Conservation (phyloP, 768 basidiomycete species). For the Pulveroboletus ravenelii region DNA sequence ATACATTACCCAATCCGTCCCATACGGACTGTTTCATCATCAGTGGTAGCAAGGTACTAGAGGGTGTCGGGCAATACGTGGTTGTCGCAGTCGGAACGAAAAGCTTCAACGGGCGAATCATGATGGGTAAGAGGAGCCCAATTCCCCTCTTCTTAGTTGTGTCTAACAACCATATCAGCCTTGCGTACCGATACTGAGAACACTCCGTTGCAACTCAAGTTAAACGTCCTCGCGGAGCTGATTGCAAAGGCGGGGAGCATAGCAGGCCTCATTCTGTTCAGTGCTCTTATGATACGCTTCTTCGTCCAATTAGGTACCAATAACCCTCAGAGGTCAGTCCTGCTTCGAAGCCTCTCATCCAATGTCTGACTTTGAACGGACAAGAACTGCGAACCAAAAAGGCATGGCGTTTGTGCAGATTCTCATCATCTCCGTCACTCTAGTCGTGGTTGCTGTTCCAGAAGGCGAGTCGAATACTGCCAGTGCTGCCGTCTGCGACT, state of each 20-base stretch:
- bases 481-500: background rate
- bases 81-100: constrained; percentile 88
- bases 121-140: constrained; percentile 71
- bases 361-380: constrained; percentile 7
- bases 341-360: background rate
- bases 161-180: constrained; percentile 40
- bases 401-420: constrained; percentile 91
- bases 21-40: constrained; percentile 92
- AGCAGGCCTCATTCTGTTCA: constrained; percentile 80
- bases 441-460: constrained; percentile 87
- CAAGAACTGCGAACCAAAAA: constrained; percentile 69
- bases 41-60: constrained; percentile 88
- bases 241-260: constrained; percentile 88
- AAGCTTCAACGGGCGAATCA: constrained; percentile 94
- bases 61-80: constrained; percentile 91
- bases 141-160: background rate
- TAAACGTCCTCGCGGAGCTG: constrained; percentile 89
- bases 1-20: constrained; percentile 15
- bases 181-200: constrained; percentile 82
- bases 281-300: constrained; percentile 86
- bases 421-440: constrained; percentile 89
- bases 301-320: constrained; percentile 77
- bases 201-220: constrained; percentile 90
- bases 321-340: constrained; percentile 50
- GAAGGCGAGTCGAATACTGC: constrained; percentile 46